Base-by-base conservation (phyloP, 2,329 filamentous ascomycete genomes). In the Pseudopyricularia javanii region DNA sequence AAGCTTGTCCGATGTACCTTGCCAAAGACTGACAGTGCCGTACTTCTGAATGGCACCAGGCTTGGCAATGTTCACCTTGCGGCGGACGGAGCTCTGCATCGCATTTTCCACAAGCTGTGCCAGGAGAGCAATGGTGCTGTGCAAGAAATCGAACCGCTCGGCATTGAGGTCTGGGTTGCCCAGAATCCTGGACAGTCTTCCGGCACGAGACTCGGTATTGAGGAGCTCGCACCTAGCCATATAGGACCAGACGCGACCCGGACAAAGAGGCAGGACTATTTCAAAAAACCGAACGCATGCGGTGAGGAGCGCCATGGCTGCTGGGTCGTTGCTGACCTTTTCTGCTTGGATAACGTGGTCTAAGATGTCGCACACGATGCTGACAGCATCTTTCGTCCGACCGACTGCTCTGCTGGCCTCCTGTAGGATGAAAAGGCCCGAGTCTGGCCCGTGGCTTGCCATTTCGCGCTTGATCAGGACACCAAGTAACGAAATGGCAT, bases 161-260 rank as follows among this genome's bases (percentile, higher is more conserved):
- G 79, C 76, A 2, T 86, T 80, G 54, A 95, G 78, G 62, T 98
- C 93, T 3, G 90, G 79, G 24, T 82, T 84, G n/a, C 87, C 87
- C 3, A 94, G 79, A 51, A 97, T 83, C 50, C 82, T 82, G 37
- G 84, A 80, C 56, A 98, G 76, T 56, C 86, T 83, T 11, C 89
- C 88, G 14, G 83, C 83, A 56, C 83, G 84, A 9, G 87, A 83
- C 58, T 89, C 84, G 6, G 83, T 79, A 59, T 86, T 86, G 47
- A 98, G 74, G 17, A 98, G 72, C 56, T 84, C 82, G 64, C 88
- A 94, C 54, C 88, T 82, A 3, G 85, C 82, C 60, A 98, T 77
- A 64, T 91, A 88, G 3, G 91, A 90, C 91, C 93, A 97, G 6
- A 95, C 83, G 55, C 91, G 78, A 54, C 86, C 86, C 0, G 93